Evolutionary conservation across 2,329 filamentous ascomycete genomes (phyloP), one percentile per base, ranked within the genome.

Genomic region (Alternaria hordeiaustralica): DNA sequence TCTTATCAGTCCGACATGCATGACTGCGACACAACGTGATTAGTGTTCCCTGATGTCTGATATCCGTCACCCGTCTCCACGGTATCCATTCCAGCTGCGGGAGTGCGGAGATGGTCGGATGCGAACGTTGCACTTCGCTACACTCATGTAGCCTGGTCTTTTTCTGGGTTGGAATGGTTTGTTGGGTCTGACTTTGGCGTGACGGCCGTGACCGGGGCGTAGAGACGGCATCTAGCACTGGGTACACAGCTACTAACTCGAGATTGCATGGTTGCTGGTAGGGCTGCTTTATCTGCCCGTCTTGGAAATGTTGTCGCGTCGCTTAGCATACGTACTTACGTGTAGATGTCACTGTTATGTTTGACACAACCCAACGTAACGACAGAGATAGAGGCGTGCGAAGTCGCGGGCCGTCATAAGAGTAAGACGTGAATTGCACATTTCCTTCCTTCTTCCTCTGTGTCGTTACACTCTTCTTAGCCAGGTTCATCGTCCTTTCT

Each of bases 251-350:
- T 26, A 26, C 25, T 10, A 10, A 26, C 25, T 9, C 8, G 9
- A 26, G 25, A 26, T 26, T 26, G 21, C 33, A 41, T 41, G 43
- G n/a, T 9, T 57, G 26, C 18, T 45, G 12, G 3, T 15, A 33
- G 25, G 51, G 45, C 28, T 45, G 15, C 49, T 33, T 55, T 64
- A 33, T 20, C 55, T 65, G 53, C 55, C 61, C 58, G 58, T 67
- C 61, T 41, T 41, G 36, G 36, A 11, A 18, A n/a, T 36, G 60
- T 57, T 63, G 60, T 23, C 25, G 55, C 25, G 55, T 64, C 65
- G 66, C 66, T 72, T 70, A 70, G 58, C 57, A 63, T 33, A 62
- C 46, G 15, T 55, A 46, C 59, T 63, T 67, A 67, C 64, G 66
- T 67, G 63, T 58, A 63, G 33, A 12, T 26, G 46, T 20, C 50